Percentiles rank a stretch among this genome's conserved stretches.
Conservation (phyloP, 148 eudicot species). For the Rhododendron kiyosumense region DNA sequence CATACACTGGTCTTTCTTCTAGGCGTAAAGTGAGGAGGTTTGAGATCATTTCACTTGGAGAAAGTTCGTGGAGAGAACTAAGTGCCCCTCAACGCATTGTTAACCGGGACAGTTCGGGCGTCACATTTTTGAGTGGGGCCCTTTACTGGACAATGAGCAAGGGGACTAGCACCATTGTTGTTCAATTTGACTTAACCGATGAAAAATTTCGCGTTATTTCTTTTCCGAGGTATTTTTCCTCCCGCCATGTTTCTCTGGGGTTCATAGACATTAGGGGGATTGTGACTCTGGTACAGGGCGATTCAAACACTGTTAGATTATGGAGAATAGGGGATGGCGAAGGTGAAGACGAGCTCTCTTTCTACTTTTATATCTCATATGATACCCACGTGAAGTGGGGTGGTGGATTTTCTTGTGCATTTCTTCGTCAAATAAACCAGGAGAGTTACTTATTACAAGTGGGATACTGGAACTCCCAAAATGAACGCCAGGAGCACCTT, state of each 20-base stretch:
- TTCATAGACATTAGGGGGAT: not conserved
- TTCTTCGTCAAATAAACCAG: not conserved
- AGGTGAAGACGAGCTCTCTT: not conserved
- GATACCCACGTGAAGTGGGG: constrained; percentile 7
- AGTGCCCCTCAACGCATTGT: not conserved
- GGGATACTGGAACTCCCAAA: not conserved
- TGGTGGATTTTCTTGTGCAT: not conserved
- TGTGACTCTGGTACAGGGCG: not conserved
- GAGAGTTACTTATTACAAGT: not conserved
- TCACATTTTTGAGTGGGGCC: not conserved
- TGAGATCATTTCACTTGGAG: constrained; percentile 9
- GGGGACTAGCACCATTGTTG: not conserved
- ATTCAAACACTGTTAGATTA: not conserved
- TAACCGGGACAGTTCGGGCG: not conserved
- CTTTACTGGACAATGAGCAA: constrained; percentile 2
- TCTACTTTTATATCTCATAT: not conserved
- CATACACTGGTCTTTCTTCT: not conserved
- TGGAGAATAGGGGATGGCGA: not conserved
- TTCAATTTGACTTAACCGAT: not conserved
- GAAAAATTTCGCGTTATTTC: not conserved
- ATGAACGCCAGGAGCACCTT: not conserved
- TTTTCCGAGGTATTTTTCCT: not conserved
- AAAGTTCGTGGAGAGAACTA: constrained; percentile 11
- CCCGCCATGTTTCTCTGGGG: not conserved
- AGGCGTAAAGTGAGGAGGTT: not conserved